Evolutionary conservation across 2,329 filamentous ascomycete species (phyloP), one percentile per base, ranked within the genome.

Genomic region (Fusarium ramigenum): DNA sequence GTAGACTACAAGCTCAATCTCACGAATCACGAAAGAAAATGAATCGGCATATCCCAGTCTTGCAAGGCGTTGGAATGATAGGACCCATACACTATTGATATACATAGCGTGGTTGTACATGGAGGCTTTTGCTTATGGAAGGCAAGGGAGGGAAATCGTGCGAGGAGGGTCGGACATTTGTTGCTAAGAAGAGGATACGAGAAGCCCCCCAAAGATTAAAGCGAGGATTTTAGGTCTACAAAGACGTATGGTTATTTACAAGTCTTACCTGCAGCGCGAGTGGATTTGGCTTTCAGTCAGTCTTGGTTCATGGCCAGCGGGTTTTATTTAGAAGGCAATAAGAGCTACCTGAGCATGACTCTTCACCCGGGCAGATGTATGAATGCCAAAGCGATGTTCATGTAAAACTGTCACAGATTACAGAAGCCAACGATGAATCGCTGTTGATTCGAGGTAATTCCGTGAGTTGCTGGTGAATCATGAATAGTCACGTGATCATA

Each of bases 1-100:
- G 32, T 95, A 83, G 61, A 62, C 32, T 46, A 71, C 50, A 37
- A 54, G 50, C 34, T 60, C 34, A 60, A 69, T 63, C 36, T 65
- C 50, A 77, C 66, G 75, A 77, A 75, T 77, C 67, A 78, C 36
- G 76, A 78, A 75, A 56, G 58, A 70, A 63, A 71, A 66, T 43
- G 52, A 58, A 37, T 56, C 43, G 60, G 34, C 44, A 63, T 70
- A 75, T 63, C 46, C 59, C 47, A 58, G 63, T 61, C 62, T 64
- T 63, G 75, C 69, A 65, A 52, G 76, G 76, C 75, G 76, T 78
- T 78, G 63, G 60, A 68, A 63, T 62, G 54, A 46, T 46, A 69
- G 53, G 59, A 52, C 58, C 53, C 60, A 61, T 52, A 63, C 50
- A 65, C 47, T 56, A 62, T 72, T 73, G 63, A 73, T 70, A 66